Evolutionary conservation across 352 stramenopile species (phyloP).

Genomic region (Phytophthora idaei): DNA sequence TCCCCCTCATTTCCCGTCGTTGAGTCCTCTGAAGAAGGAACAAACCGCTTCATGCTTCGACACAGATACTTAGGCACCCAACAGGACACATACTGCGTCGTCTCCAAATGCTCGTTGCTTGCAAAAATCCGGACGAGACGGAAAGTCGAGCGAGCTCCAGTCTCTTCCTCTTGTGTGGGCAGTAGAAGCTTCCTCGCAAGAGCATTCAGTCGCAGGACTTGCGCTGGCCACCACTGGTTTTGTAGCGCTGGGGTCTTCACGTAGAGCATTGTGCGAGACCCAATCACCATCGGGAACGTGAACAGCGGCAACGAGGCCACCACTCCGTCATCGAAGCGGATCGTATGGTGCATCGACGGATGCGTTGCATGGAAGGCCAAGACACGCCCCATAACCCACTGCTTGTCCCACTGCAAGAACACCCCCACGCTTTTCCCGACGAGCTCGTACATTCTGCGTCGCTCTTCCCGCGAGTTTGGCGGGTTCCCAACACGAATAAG

Average conservation of each 20-base stretch:
- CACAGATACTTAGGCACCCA: conserved; percentile 84
- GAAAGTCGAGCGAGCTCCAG: conserved; percentile 42
- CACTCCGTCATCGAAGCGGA: conserved; percentile 77
- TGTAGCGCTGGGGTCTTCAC: conserved; percentile 65
- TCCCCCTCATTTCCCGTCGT: conserved; percentile 8
- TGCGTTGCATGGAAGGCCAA: conserved; percentile 60
- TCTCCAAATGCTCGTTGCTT: conserved; percentile 25
- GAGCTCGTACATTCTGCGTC: conserved; percentile 59
- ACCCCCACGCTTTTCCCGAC: conserved; percentile 73
- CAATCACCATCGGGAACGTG: conserved; percentile 69
- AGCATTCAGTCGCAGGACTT: conserved; percentile 70
- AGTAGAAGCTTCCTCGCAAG: conserved; percentile 61
- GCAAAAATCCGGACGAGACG: conserved; percentile 72
- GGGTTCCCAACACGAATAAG: conserved; percentile 52
- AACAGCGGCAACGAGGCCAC: conserved; percentile 70
- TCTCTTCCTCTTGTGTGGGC: conserved; percentile 39
- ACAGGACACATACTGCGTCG: conserved; percentile 59
- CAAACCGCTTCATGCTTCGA: conserved; percentile 51
- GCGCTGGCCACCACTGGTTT: conserved; percentile 78
- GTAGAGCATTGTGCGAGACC: conserved; percentile 68
- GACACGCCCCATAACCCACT: conserved; percentile 78
- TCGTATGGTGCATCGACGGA: conserved; percentile 57
- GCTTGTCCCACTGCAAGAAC: conserved; percentile 77
- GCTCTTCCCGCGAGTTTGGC: conserved; percentile 50
- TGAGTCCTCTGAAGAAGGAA: conserved; percentile 7